Evolutionary conservation across 23 red algal genomes (phyloP), one percentile per base, ranked within the genome.

Genomic region (Agarophyton chilense): DNA sequence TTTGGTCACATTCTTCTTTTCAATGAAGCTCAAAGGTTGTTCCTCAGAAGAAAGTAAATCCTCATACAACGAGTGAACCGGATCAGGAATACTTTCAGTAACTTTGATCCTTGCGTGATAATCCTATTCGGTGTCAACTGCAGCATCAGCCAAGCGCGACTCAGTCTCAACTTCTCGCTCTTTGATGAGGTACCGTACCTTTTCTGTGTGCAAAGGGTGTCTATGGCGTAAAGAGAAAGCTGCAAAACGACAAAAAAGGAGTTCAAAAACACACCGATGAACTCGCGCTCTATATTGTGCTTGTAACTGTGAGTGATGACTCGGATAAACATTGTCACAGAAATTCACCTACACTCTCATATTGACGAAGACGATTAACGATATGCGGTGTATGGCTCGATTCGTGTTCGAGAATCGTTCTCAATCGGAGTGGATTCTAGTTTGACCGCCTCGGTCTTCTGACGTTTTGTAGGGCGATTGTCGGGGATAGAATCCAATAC

Each of bases 381-480:
- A 47, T 74, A 74, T 9, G 68, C 68, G 39, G 68, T 74, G 24
- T 74, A 74, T 10, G 68, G 7, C 43, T 74, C 68, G 17, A 74
- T 29, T 74, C 68, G 33, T 49, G 68, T 45, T 74, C 68, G 40
- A 29, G 68, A 49, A 6, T 74, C 68, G 24, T 74, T 74, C 21
- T 46, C 68, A 29, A 74, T 74, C 19, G 68, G 68, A 47, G 68
- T 74, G 29, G 61, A 71, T 29, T 44, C 82, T 4, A 71, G 47
- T 39, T 86, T 43, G 42, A 53, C 64, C 35, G 32, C 49, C 28
- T 52, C 71, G 25, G 68, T 47, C 60, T 78, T 89, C 52, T 66
- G 45, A 56, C 85, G 85, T 44, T 89, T 89, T 17, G 80, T 40
- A 53, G 85, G 85, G 66, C 50, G 71, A 19, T 26, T 62, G 51